phyloP scores from a whole-genome alignment of 768 basidiomycete species.

The Pholiota molesta region DNA sequence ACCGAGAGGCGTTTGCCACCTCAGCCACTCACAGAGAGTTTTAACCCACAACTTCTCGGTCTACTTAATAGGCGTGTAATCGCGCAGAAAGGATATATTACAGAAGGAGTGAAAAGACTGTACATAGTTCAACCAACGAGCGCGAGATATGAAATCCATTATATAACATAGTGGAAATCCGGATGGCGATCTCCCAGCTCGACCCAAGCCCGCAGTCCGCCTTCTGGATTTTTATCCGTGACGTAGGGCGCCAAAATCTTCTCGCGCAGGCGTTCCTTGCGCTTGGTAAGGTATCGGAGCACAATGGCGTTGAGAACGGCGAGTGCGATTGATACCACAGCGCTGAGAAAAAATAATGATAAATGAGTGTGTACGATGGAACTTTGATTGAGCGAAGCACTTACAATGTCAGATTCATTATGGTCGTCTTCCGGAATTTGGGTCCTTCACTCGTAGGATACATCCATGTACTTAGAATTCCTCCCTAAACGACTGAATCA shows the following conservation, averaged over 20 bases:
- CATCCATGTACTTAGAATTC: constrained; percentile 42
- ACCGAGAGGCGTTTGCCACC: too few species aligned
- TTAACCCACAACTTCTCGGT: too few species aligned
- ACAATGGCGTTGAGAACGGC: constrained; percentile 23
- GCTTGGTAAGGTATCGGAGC: constrained; percentile 23
- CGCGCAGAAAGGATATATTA: too few species aligned
- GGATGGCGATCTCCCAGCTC: constrained; percentile 40
- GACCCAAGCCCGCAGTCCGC: constrained; percentile 32
- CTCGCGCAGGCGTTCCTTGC: constrained; percentile 29
- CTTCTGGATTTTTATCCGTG: constrained; percentile 24
- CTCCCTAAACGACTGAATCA: constrained; percentile 34
- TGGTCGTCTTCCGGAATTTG: constrained; percentile 36
- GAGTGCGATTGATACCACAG: constrained; percentile 27
- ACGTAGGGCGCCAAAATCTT: constrained; percentile 23
- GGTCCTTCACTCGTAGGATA: constrained; percentile 41
- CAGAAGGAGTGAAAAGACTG: too few species aligned
- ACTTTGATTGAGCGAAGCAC: constrained; percentile 16
- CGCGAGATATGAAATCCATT: not conserved
- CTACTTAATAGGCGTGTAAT: too few species aligned
- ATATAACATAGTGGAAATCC: constrained; percentile 27
- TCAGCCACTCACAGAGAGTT: too few species aligned
- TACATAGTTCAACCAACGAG: not conserved
- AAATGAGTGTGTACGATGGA: not conserved
- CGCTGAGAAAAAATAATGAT: constrained; percentile 19
- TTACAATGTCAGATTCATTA: constrained; percentile 39